Evolutionary conservation across 2,329 filamentous ascomycete genomes (phyloP).

Genomic region (Massarina eburnea): DNA sequence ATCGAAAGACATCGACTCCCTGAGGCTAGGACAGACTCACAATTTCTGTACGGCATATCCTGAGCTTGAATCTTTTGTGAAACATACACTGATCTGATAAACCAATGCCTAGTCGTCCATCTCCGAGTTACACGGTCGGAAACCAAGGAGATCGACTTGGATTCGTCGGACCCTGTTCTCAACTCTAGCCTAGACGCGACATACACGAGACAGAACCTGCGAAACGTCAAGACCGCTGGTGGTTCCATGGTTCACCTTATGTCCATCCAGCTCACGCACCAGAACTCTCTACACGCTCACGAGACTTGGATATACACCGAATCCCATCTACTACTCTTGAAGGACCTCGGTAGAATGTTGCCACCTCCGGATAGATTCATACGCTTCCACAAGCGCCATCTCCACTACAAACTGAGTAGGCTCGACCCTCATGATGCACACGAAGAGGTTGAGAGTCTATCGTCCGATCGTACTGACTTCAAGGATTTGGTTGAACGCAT

Average conservation of each 20-base stretch:
- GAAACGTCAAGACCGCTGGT: constrained; percentile 14
- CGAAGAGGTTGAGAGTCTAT: constrained; percentile 10
- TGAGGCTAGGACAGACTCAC: constrained; percentile 32
- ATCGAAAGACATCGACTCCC: constrained; percentile 13
- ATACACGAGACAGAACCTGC: constrained; percentile 23
- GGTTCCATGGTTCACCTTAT: constrained; percentile 27
- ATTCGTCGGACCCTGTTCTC: constrained; percentile 23
- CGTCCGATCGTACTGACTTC: not conserved
- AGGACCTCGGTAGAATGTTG: constrained; percentile 23
- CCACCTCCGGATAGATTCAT: constrained; percentile 15
- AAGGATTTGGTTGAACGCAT: constrained; percentile 16
- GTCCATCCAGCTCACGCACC: constrained; percentile 27
- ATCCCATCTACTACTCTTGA: constrained; percentile 20
- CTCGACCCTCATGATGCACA: constrained; percentile 9
- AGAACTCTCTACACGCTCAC: constrained; percentile 18
- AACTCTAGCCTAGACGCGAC: constrained; percentile 23
- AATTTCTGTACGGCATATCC: not conserved
- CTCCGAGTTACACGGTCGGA: constrained; percentile 21
- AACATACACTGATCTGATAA: not conserved
- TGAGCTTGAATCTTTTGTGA: not conserved
- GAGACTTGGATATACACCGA: constrained; percentile 31
- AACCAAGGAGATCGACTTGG: constrained; percentile 15
- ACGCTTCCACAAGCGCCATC: constrained; percentile 26
- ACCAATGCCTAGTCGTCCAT: constrained; percentile 9
- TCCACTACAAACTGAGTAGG: constrained; percentile 20